Conservation (phyloP, 208 protist species). For the Leishmania mexicana region DNA sequence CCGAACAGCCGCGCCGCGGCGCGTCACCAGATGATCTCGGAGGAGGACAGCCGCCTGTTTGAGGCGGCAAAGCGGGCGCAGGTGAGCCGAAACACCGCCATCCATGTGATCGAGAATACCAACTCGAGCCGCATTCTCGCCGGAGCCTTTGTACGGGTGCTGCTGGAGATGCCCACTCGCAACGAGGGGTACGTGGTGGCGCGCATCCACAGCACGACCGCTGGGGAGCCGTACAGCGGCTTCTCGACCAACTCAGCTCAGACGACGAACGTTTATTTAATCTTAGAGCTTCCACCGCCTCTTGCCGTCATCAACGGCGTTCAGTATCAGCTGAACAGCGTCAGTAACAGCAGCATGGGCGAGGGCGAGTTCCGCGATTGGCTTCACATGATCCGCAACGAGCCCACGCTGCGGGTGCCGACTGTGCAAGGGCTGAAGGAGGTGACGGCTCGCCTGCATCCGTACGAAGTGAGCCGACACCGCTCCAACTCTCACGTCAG, state of each 20-base stretch:
- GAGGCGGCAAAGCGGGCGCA: constrained; percentile 54
- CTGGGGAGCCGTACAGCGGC: constrained; percentile 69
- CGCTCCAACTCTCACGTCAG: constrained; percentile 10
- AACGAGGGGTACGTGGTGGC: constrained; percentile 78
- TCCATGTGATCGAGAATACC: constrained; percentile 51
- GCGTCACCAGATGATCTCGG: constrained; percentile 36
- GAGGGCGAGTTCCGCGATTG: constrained; percentile 72
- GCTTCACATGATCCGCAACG: constrained; percentile 47
- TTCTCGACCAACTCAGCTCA: constrained; percentile 55
- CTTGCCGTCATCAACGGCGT: constrained; percentile 68
- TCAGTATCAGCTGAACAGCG: constrained; percentile 82
- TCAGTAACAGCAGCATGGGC: constrained; percentile 82
- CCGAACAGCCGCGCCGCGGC: too few relatives aligned
- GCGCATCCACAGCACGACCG: constrained; percentile 40
- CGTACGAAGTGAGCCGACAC: constrained; percentile 21
- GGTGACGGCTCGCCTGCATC: constrained; percentile 36
- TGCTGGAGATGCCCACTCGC: constrained; percentile 61
- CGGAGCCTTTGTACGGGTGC: constrained; percentile 71
- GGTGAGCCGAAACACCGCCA: constrained; percentile 73
- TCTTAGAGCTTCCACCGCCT: constrained; percentile 53
- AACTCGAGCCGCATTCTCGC: constrained; percentile 33
- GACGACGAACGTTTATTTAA: constrained; percentile 56
- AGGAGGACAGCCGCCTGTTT: constrained; percentile 62
- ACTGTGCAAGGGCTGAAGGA: constrained; percentile 39
- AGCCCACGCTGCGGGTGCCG: constrained; percentile 25